Evolutionary conservation across 2,329 filamentous ascomycete genomes (phyloP).

Genomic region (Fusarium aywerte): DNA sequence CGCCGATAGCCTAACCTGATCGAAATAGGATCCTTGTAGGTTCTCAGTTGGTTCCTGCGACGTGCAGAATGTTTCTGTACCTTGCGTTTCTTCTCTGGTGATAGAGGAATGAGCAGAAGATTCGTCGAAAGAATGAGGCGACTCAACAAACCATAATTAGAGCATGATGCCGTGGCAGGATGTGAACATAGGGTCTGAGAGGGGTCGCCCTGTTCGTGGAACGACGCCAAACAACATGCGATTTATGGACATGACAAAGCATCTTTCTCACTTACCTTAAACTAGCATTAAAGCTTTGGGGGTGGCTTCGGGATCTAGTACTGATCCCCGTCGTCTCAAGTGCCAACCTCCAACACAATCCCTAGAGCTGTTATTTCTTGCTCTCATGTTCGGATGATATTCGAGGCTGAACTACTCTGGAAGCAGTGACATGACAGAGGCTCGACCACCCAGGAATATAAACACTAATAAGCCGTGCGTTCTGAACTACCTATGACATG

Average conservation of each 20-base stretch:
- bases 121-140: slow-evolving; percentile 12
- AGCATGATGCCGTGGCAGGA: slow-evolving; percentile 8
- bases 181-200: not conserved
- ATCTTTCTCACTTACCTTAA: not conserved
- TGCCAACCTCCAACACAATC: not conserved
- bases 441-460: not conserved
- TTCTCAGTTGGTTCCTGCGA: slow-evolving; percentile 6
- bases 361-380: not conserved
- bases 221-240: slow-evolving; percentile 4
- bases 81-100: not conserved
- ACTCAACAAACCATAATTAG: not conserved
- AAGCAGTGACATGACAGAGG: slow-evolving; percentile 4
- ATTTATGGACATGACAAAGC: not conserved
- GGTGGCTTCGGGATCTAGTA: slow-evolving; percentile 29
- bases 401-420: not conserved
- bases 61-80: slow-evolving; percentile 8
- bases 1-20: slow-evolving; percentile 27
- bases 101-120: not conserved
- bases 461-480: not conserved
- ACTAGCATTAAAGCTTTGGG: not conserved
- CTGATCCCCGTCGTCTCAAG: not conserved
- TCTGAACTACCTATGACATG: not conserved
- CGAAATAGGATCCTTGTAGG: slow-evolving; percentile 14
- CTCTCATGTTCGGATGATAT: not conserved
- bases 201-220: slow-evolving; percentile 3